Evolutionary conservation across 495 filamentous ascomycete species (phyloP).

Genomic region (Talaromyces thailandensis): DNA sequence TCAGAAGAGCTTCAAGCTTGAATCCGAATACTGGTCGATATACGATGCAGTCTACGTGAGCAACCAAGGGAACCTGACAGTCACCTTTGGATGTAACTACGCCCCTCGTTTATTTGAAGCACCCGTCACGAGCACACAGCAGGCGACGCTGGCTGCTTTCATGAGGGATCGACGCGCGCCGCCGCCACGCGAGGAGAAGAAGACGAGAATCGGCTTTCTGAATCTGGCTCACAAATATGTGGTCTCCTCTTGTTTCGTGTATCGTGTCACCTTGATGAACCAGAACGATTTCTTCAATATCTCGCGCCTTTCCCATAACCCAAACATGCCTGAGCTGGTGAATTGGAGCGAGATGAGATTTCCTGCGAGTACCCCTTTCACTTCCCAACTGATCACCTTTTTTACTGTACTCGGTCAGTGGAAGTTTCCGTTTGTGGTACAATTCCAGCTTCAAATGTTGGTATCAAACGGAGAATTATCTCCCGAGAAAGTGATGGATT

Average conservation of each 20-base stretch:
- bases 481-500: slow-evolving; percentile 25
- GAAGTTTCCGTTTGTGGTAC: slow-evolving; percentile 8
- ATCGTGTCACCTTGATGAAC: slow-evolving; percentile 4
- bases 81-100: background rate
- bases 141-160: background rate
- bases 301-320: slow-evolving; percentile 1
- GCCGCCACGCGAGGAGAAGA: slow-evolving; percentile 1
- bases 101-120: slow-evolving; percentile 6
- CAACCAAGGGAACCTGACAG: background rate
- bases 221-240: background rate
- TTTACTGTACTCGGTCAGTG: background rate
- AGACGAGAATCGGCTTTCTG: slow-evolving; percentile 5
- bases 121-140: background rate
- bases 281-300: background rate
- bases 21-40: slow-evolving; percentile 5
- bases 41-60: slow-evolving; percentile 5
- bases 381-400: background rate
- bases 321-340: slow-evolving; percentile 1
- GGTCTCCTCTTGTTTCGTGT: slow-evolving; percentile 6
- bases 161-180: background rate
- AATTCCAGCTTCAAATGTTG: slow-evolving; percentile 44
- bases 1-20: background rate
- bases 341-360: background rate
- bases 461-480: slow-evolving; percentile 43
- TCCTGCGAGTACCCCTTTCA: background rate